Conservation (phyloP, 2,329 filamentous ascomycete genomes). For the Seiridium unicorne region DNA sequence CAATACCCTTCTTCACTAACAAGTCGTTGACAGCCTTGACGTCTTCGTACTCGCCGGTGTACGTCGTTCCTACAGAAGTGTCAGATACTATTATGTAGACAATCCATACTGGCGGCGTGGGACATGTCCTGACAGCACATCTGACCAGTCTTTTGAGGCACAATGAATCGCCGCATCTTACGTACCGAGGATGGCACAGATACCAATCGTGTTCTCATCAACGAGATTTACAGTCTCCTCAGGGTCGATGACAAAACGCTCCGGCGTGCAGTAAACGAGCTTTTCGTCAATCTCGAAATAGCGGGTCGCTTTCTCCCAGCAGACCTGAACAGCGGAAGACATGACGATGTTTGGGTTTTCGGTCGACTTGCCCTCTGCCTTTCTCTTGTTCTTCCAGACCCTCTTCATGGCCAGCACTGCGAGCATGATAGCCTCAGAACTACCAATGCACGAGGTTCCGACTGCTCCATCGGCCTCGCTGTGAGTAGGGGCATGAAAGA, state of each 20-base stretch:
- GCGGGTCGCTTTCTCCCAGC: conserved; percentile 89
- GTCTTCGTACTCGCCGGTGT: conserved; percentile 95
- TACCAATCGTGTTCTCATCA: conserved; percentile 79
- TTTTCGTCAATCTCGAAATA: conserved; percentile 95
- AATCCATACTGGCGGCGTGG: no score
- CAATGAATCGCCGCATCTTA: background rate
- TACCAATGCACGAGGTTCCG: conserved; percentile 86
- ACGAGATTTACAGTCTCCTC: conserved; percentile 58
- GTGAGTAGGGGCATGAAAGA: conserved; percentile 75
- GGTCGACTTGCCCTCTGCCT: conserved; percentile 76
- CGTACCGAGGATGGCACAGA: conserved; percentile 86
- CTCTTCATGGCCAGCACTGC: conserved; percentile 90
- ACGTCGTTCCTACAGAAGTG: conserved; percentile 65
- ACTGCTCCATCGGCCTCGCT: conserved; percentile 61
- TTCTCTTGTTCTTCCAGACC: conserved; percentile 84
- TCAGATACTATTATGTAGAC: background rate
- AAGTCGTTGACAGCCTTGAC: conserved; percentile 90
- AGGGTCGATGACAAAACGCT: conserved; percentile 64
- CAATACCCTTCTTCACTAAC: conserved; percentile 69
- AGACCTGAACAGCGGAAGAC: conserved; percentile 94
- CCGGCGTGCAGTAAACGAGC: conserved; percentile 63
- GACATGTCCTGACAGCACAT: background rate
- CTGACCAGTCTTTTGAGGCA: background rate
- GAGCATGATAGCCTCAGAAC: conserved; percentile 85
- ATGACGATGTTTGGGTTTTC: conserved; percentile 90